Percentiles rank a stretch among this genome's conserved stretches.
phyloP scores from a whole-genome alignment of 2,329 filamentous ascomycete genomes.

The Fusarium sp. region DNA sequence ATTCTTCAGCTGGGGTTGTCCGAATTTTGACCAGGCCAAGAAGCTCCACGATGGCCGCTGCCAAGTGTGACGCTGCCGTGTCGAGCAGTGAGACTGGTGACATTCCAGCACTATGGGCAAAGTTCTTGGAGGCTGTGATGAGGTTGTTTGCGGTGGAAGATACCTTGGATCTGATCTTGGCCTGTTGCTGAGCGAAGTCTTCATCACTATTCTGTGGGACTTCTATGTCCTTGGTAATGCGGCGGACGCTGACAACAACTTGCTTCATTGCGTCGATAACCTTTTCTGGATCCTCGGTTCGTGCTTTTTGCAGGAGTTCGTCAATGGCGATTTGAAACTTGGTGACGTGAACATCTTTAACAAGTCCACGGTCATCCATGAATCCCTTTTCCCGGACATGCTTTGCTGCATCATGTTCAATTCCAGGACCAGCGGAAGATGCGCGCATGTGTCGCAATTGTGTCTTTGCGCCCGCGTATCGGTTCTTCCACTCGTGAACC shows the following conservation, averaged over 20 bases:
- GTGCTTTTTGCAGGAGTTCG: slow-evolving; percentile 82
- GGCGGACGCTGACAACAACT: slow-evolving; percentile 83
- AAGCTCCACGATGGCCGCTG: slow-evolving; percentile 85
- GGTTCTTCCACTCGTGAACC: slow-evolving; percentile 88
- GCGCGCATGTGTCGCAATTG: slow-evolving; percentile 84
- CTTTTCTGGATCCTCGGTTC: slow-evolving; percentile 76
- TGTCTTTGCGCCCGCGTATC: slow-evolving; percentile 88
- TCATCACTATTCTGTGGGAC: slow-evolving; percentile 65
- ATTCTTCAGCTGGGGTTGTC: slow-evolving; percentile 76
- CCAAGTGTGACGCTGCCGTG: slow-evolving; percentile 90
- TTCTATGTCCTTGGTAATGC: slow-evolving; percentile 85
- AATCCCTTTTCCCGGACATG: slow-evolving; percentile 74
- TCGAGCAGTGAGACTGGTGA: slow-evolving; percentile 94
- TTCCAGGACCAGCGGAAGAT: slow-evolving; percentile 78
- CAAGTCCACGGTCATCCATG: slow-evolving; percentile 76
- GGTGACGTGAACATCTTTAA: slow-evolving; percentile 93
- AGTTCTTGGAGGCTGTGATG: slow-evolving; percentile 95
- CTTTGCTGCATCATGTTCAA: slow-evolving; percentile 76
- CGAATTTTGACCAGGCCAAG: slow-evolving; percentile 86
- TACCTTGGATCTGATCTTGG: slow-evolving; percentile 81
- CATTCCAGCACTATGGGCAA: slow-evolving; percentile 81
- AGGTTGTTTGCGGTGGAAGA: slow-evolving; percentile 96
- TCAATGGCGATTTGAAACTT: slow-evolving; percentile 96
- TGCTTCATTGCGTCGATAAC: slow-evolving; percentile 88
- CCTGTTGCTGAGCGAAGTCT: slow-evolving; percentile 65